Evolutionary conservation across 441 rosid genomes (phyloP).

Genomic region (Croton laevigatus): DNA sequence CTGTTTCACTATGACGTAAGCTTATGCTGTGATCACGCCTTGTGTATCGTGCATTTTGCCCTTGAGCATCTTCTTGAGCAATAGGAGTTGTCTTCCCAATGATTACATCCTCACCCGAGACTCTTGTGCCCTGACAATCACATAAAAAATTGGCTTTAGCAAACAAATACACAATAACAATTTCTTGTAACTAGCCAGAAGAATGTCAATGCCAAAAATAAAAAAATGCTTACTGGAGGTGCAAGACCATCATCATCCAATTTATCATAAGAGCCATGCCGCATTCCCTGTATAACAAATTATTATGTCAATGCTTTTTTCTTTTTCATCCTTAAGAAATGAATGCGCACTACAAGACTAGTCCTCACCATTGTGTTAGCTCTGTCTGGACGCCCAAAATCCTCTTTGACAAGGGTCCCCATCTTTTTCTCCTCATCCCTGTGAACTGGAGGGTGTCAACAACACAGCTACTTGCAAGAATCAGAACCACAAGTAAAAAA

Average conservation of each 20-base stretch:
- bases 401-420: constrained; percentile 99
- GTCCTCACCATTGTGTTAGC: constrained; percentile 74
- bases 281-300: constrained; percentile 75
- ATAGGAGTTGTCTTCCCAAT: constrained; percentile 97
- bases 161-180: constrained; percentile 1
- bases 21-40: constrained; percentile 97
- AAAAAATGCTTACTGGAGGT: constrained; percentile 70
- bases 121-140: constrained; percentile 78
- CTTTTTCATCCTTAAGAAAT: constrained; percentile 5
- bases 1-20: constrained; percentile 95
- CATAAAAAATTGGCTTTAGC: constrained; percentile 18
- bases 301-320: constrained; percentile 16
- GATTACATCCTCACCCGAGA: constrained; percentile 95
- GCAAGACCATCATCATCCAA: constrained; percentile 99
- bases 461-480: constrained; percentile 16
- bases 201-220: not conserved
- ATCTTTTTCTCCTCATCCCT: constrained; percentile 99
- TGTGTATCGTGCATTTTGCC: constrained; percentile 72
- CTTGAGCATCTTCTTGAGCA: constrained; percentile 93
- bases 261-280: constrained; percentile 98
- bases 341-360: constrained; percentile 6
- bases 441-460: constrained; percentile 21
- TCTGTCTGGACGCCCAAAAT: constrained; percentile 95
- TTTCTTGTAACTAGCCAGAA: not conserved
- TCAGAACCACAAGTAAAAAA: not conserved